These are phyloP conservation scores for Xerocomellus intermedius DNA, from an alignment of 768 basidiomycete species.

Conservation along the genomic window DNA sequence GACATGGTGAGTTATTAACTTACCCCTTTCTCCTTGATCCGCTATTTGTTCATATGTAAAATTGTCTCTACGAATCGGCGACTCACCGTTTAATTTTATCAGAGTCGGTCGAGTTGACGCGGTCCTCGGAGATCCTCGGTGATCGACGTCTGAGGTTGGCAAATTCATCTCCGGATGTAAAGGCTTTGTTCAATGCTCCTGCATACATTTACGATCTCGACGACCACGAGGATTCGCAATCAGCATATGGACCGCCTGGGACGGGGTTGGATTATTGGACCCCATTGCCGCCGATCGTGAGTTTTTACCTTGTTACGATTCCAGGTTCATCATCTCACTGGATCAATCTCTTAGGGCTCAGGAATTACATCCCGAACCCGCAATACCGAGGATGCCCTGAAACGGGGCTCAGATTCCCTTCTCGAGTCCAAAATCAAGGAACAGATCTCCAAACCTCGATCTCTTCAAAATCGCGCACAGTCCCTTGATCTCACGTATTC, in stretches of 20 bases:
- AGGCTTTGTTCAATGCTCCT: constrained; percentile 88
- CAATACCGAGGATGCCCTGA: constrained; percentile 71
- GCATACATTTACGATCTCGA: constrained; percentile 81
- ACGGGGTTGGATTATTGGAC: constrained; percentile 71
- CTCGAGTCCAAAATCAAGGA: constrained; percentile 84
- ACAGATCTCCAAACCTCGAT: constrained; percentile 71
- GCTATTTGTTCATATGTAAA: constrained; percentile 32
- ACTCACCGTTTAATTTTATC: constrained; percentile 10
- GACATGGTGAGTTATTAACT: constrained; percentile 47
- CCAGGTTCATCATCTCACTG: constrained; percentile 21
- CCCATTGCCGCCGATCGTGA: constrained; percentile 70
- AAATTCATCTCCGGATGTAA: constrained; percentile 91
- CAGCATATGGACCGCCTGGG: constrained; percentile 52
- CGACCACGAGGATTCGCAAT: constrained; percentile 63
- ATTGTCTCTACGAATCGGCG: neutral
- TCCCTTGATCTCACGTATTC: constrained; percentile 86
- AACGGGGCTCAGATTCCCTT: constrained; percentile 81
- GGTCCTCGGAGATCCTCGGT: constrained; percentile 59
- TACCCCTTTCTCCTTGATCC: neutral
- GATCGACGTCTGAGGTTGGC: constrained; percentile 78
- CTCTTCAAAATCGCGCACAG: constrained; percentile 83
- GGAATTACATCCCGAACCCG: constrained; percentile 67
- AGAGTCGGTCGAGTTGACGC: constrained; percentile 79
- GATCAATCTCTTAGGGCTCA: constrained; percentile 48
- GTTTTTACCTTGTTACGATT: constrained; percentile 25